Base-by-base conservation (phyloP, 2,329 filamentous ascomycete species). In the Teratosphaeria zuluensis region DNA sequence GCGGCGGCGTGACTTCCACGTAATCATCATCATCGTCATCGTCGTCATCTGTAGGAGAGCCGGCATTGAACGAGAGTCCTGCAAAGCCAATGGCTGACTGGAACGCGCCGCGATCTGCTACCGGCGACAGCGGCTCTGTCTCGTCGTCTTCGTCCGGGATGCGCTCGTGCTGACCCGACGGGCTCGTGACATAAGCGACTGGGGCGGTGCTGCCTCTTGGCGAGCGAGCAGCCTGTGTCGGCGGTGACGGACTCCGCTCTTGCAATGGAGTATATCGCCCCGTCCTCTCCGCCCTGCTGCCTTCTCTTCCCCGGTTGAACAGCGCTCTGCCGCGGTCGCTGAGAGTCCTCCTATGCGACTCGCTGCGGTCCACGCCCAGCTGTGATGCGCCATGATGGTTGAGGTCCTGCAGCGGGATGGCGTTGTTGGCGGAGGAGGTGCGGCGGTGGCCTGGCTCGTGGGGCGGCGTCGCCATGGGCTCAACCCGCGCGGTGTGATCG, bases 351-450 rank as follows among this genome's bases (percentile, higher is more conserved):
- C 75, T 69, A 63, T 77, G 74, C 59, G 71, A 65, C 57, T 67
- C 66, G 54, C 64, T 62, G 19, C 66, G 64, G 19, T 67, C 63
- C 56, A 68, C 64, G 55, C 68, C 67, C 59, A 65, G 60, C 38
- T 72, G 65, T 42, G 63, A 56, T 56, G 61, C 59, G 60, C 64
- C 62, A 59, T 62, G 60, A 56, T 57, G 55, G 63, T 72, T 72
- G 60, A 79, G 73, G 65, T 77, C 82, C 72, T 85, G 85, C 59
- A 92, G 77, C 60, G 87, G 88, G 75, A 94, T 86, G 55, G 62
- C 62, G 60, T 78, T 76, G 59, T 53, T 53, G 42, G 42, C 42
- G 16, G 42, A 48, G 16, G 42, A 48, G 42, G 42, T 48, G 42
- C 42, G 42, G 42, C 42, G 42, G 42, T 48, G 42, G 42, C 42